phyloP scores from a whole-genome alignment of 1,284 basidiomycete species.

The Polyporus tsugae region DNA sequence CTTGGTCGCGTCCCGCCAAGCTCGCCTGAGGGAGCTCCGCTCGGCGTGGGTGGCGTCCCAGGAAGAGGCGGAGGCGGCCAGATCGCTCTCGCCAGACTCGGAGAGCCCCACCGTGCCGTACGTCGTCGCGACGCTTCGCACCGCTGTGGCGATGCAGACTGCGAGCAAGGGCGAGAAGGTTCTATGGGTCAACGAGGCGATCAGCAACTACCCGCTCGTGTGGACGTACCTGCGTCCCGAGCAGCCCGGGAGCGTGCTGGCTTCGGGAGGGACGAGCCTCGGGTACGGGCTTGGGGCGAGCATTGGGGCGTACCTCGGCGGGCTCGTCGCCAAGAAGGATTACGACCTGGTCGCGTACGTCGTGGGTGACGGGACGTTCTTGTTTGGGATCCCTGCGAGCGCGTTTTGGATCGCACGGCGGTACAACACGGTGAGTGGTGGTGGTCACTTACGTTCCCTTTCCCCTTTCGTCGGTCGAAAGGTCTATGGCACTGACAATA shows the following conservation, averaged over 20 bases:
- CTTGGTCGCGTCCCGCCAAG: constrained; percentile 11
- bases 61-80: constrained; percentile 34
- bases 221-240: constrained; percentile 69
- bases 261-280: constrained; percentile 66
- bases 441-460: too few relatives aligned
- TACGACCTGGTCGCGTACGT: constrained; percentile 64
- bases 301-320: constrained; percentile 63
- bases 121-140: constrained; percentile 58
- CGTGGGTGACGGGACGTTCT: constrained; percentile 73
- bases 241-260: constrained; percentile 55
- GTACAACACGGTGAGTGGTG: constrained; percentile 68
- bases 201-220: constrained; percentile 61
- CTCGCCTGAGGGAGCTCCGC: constrained; percentile 16
- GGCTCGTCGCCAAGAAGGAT: constrained; percentile 40
- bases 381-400: constrained; percentile 72
- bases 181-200: constrained; percentile 68
- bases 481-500: neutral
- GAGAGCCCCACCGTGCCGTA: constrained; percentile 53
- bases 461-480: too few relatives aligned
- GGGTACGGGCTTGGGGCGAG: constrained; percentile 74
- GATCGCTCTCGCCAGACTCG: constrained; percentile 13
- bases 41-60: constrained; percentile 37
- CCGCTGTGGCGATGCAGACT: constrained; percentile 46
- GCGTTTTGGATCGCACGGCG: constrained; percentile 75
- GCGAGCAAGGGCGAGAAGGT: constrained; percentile 48